Conservation (phyloP, 2,329 filamentous ascomycete species). For the Aspergillus candidus region DNA sequence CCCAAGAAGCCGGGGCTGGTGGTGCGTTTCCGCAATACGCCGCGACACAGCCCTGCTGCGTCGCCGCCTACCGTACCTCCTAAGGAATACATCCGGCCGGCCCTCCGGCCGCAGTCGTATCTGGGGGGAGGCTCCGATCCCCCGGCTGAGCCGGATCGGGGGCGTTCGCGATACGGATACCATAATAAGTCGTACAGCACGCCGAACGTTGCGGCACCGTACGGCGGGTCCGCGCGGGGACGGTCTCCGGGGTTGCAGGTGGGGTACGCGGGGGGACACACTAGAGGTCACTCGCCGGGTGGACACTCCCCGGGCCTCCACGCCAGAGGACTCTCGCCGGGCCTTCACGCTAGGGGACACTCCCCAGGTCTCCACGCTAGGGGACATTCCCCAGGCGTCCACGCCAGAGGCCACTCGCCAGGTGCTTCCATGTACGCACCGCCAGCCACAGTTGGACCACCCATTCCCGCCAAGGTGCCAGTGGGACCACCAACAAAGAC, state of each 20-base stretch:
- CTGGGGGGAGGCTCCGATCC: too few relatives aligned
- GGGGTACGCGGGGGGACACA: too few relatives aligned
- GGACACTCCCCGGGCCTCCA: too few relatives aligned
- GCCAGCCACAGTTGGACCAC: conserved; percentile 25
- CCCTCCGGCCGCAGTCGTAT: conserved; percentile 2
- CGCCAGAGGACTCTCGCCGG: too few relatives aligned
- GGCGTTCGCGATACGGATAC: too few relatives aligned
- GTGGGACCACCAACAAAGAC: conserved; percentile 26
- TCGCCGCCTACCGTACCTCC: conserved; percentile 12
- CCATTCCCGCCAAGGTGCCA: conserved; percentile 40
- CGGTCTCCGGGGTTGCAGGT: conserved; percentile 24
- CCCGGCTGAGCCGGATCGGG: too few relatives aligned
- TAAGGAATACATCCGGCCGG: conserved; percentile 5
- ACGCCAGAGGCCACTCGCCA: conserved; percentile 17
- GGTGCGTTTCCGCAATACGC: conserved; percentile 41
- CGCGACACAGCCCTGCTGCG: conserved; percentile 21
- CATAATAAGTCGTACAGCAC: conserved; percentile 14
- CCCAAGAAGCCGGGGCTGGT: conserved; percentile 44
- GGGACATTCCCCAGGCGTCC: too few relatives aligned
- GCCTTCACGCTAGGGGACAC: conserved; percentile 8
- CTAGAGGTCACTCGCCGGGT: too few relatives aligned
- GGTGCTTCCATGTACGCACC: conserved; percentile 24
- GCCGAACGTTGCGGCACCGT: conserved; percentile 18
- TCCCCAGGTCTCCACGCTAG: too few relatives aligned
- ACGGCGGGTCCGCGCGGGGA: conserved; percentile 21